These are phyloP conservation scores for Termitomyces titanicus DNA, from an alignment of 768 basidiomycete species.

Conservation along the genomic window DNA sequence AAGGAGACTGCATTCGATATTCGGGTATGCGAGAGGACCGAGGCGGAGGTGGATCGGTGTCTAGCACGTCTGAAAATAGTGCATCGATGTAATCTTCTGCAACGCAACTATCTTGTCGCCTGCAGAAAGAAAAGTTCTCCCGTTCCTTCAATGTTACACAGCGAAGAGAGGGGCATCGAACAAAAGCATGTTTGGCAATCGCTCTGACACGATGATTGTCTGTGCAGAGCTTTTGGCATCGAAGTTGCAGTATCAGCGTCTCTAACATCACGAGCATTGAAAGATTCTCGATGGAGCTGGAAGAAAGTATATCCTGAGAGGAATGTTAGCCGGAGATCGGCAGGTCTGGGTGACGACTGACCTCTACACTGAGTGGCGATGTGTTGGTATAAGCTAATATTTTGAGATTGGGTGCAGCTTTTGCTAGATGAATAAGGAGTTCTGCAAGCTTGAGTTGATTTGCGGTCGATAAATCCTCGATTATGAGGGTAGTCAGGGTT, in stretches of 20 bases:
- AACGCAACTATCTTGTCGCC: not conserved
- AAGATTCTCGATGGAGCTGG: conserved; percentile 5
- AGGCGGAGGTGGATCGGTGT: not conserved
- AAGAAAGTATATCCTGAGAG: conserved; percentile 1
- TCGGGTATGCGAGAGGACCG: not conserved
- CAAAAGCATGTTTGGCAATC: conserved; percentile 8
- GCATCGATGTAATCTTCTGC: not conserved
- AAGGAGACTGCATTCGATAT: not conserved
- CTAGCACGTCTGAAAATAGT: not conserved
- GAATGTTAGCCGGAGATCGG: not conserved
- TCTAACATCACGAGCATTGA: conserved; percentile 7
- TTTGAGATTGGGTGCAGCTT: conserved; percentile 1
- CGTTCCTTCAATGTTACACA: conserved; percentile 5
- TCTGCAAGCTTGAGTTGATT: not conserved
- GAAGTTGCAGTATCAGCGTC: not conserved
- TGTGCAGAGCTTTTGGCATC: not conserved
- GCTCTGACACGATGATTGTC: conserved; percentile 1
- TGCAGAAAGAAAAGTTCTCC: not conserved
- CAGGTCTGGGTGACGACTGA: not conserved
- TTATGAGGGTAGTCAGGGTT: conserved; percentile 8
- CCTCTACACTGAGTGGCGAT: not conserved
- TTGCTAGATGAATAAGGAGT: conserved; percentile 2
- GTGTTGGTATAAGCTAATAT: not conserved
- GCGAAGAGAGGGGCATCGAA: conserved; percentile 8
- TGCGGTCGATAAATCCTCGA: conserved; percentile 9